phyloP scores from a whole-genome alignment of 768 basidiomycete species.

The Phlebiopsis gigantea region DNA sequence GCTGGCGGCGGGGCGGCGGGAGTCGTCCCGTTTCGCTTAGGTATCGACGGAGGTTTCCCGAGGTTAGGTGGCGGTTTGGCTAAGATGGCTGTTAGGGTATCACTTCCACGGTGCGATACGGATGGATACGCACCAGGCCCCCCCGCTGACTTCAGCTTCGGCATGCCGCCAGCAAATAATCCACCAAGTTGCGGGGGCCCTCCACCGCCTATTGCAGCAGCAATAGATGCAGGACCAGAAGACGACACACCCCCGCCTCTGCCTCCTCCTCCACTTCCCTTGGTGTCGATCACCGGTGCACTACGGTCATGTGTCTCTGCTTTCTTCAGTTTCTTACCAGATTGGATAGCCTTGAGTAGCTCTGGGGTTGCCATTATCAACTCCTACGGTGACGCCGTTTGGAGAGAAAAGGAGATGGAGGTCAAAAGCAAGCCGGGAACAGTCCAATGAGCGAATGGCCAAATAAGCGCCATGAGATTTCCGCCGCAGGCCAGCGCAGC shows the following conservation, averaged over 20 bases:
- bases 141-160: slow-evolving; percentile 82
- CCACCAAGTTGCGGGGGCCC: slow-evolving; percentile 78
- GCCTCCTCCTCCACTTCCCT: slow-evolving; percentile 27
- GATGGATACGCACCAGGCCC: slow-evolving; percentile 41
- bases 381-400: neutral
- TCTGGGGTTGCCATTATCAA: slow-evolving; percentile 67
- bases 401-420: neutral
- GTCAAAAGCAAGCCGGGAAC: neutral
- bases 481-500: neutral
- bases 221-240: slow-evolving; percentile 14
- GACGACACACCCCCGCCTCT: slow-evolving; percentile 34
- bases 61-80: slow-evolving; percentile 53
- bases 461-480: neutral
- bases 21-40: slow-evolving; percentile 39
- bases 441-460: slow-evolving; percentile 1
- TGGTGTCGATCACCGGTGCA: slow-evolving; percentile 52
- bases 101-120: slow-evolving; percentile 10
- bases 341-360: slow-evolving; percentile 76
- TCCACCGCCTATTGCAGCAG: slow-evolving; percentile 20
- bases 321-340: slow-evolving; percentile 79
- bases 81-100: slow-evolving; percentile 20
- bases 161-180: slow-evolving; percentile 88
- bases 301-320: slow-evolving; percentile 80
- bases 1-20: slow-evolving; percentile 31
- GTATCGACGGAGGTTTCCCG: slow-evolving; percentile 63